Percentiles rank a stretch among this genome's conserved stretches.
phyloP scores from a whole-genome alignment of 2,329 filamentous ascomycete genomes.

The Ophiostoma piceae region DNA sequence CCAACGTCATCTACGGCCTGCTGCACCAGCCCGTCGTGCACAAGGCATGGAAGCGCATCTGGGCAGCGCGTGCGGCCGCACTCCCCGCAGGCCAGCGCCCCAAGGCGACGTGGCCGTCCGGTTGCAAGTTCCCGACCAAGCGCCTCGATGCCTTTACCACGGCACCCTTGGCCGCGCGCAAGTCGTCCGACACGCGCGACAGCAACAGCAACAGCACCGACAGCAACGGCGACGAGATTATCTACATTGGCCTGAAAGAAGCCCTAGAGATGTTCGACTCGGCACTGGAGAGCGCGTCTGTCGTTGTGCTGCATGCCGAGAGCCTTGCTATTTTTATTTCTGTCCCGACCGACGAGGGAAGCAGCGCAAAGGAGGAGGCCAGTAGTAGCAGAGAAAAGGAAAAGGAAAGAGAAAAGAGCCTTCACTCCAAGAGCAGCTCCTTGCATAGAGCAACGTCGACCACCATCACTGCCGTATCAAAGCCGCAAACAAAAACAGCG shows the following conservation, averaged over 20 bases:
- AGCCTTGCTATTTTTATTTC: conserved; percentile 41
- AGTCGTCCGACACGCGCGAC: background rate
- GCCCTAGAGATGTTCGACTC: conserved; percentile 61
- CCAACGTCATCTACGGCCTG: conserved; percentile 61
- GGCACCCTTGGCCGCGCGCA: background rate
- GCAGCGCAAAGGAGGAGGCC: background rate
- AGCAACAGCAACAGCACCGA: background rate
- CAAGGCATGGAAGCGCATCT: conserved; percentile 56
- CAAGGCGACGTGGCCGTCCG: conserved; percentile 56
- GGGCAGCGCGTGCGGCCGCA: conserved; percentile 41
- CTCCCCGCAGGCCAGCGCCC: conserved; percentile 48
- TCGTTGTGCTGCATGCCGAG: conserved; percentile 54
- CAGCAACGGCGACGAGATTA: background rate
- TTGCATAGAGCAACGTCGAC: background rate
- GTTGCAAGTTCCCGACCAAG: conserved; percentile 35
- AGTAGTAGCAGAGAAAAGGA: background rate
- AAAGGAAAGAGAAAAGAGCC: background rate
- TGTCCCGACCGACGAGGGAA: conserved; percentile 30
- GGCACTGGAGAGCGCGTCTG: conserved; percentile 51
- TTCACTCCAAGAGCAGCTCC: background rate
- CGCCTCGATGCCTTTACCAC: background rate
- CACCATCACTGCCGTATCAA: background rate
- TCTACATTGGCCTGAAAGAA: conserved; percentile 45
- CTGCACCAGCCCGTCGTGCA: conserved; percentile 61
- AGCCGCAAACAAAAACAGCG: background rate